Percentiles rank a stretch among this genome's conserved stretches.
These are phyloP conservation scores for Asterella californica DNA, from an alignment of 225 moss, liverwort and hornwort genomes.

Conservation along the genomic window DNA sequence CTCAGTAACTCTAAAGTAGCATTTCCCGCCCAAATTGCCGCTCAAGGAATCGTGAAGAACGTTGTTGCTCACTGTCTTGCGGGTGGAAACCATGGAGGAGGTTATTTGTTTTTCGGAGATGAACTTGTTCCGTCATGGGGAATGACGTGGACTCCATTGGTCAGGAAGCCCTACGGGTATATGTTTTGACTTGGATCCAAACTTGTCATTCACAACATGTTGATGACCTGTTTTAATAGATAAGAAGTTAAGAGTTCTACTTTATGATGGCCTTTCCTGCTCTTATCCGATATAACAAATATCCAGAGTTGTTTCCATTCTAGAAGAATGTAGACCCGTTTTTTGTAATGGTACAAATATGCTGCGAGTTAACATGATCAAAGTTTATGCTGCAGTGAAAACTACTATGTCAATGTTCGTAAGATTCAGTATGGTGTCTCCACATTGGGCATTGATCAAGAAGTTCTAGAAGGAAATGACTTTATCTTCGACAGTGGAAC, in stretches of 20 bases:
- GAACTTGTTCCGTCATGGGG: constrained; percentile 66
- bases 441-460: constrained; percentile 38
- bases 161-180: constrained; percentile 52
- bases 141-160: constrained; percentile 62
- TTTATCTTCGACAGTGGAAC: constrained; percentile 91
- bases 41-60: constrained; percentile 50
- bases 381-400: constrained; percentile 49
- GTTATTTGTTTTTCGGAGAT: constrained; percentile 78
- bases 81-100: constrained; percentile 57
- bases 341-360: neutral
- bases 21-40: constrained; percentile 62
- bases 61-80: constrained; percentile 78
- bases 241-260: neutral
- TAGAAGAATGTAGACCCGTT: neutral
- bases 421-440: constrained; percentile 62
- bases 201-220: neutral
- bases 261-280: neutral
- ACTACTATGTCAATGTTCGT: constrained; percentile 65
- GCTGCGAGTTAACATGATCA: neutral
- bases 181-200: constrained; percentile 6
- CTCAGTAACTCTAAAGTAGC: constrained; percentile 57
- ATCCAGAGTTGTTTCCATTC: neutral
- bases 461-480: constrained; percentile 32
- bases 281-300: neutral
- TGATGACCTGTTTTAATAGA: neutral